A percentile compares a stretch with the other conserved stretches of the same genome.
These are phyloP conservation scores for Erysimum cheiranthoides DNA, from an alignment of 345 rosid genomes.

Conservation along the genomic window DNA sequence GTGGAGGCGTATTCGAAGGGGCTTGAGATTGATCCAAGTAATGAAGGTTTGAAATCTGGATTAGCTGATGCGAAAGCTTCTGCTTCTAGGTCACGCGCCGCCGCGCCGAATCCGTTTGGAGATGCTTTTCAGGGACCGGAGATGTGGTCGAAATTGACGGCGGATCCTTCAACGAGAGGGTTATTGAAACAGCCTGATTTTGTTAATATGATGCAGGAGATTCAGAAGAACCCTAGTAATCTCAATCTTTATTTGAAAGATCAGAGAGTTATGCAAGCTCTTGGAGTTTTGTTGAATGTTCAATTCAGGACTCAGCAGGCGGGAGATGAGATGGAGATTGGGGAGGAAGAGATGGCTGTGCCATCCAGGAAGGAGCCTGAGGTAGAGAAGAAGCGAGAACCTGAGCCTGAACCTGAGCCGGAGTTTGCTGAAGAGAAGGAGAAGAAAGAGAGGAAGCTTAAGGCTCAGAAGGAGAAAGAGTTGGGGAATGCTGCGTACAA, in stretches of 20 bases:
- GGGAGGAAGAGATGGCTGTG: conserved; percentile 54
- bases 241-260: conserved; percentile 82
- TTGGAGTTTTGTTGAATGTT: conserved; percentile 83
- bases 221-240: conserved; percentile 85
- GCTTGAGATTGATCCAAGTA: conserved; percentile 80
- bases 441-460: conserved; percentile 48
- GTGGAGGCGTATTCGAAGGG: conserved; percentile 74
- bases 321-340: conserved; percentile 53
- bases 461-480: conserved; percentile 76
- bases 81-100: conserved; percentile 55
- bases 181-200: conserved; percentile 87
- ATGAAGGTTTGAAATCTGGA: conserved; percentile 80
- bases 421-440: conserved; percentile 48
- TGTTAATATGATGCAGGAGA: conserved; percentile 87
- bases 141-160: conserved; percentile 97
- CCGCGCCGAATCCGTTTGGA: conserved; percentile 64
- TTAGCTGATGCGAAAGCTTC: conserved; percentile 76
- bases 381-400: conserved; percentile 43
- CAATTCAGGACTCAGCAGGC: conserved; percentile 59
- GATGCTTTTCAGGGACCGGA: conserved; percentile 89
- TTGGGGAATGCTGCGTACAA: conserved; percentile 94
- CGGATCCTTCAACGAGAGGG: conserved; percentile 76
- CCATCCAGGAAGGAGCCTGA: conserved; percentile 44
- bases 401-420: conserved; percentile 42
- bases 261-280: conserved; percentile 92